Evolutionary conservation across 495 filamentous ascomycete species (phyloP).

Genomic region (Penicillium odoratum): DNA sequence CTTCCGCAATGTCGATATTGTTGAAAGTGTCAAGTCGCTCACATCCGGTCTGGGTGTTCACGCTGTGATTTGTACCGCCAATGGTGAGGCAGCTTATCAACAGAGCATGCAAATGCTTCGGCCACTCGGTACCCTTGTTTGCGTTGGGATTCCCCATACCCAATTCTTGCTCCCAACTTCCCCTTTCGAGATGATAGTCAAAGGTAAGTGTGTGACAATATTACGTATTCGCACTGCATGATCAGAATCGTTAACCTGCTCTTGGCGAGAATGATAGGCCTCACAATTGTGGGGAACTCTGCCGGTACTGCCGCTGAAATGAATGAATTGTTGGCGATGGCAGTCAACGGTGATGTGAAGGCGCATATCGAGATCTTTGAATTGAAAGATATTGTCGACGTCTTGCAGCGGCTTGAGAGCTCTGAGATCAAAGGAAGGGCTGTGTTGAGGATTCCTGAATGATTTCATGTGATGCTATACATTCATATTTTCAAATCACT

Average conservation of each 20-base stretch:
- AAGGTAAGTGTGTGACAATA: constrained; percentile 20
- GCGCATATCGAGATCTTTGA: constrained; percentile 43
- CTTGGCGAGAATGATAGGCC: constrained; percentile 23
- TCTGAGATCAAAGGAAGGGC: constrained; percentile 45
- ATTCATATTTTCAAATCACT: too few species aligned
- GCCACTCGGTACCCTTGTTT: constrained; percentile 42
- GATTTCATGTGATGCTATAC: too few species aligned
- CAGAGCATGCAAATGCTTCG: constrained; percentile 44
- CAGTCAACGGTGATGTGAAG: constrained; percentile 38
- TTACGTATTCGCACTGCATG: neutral
- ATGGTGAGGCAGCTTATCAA: constrained; percentile 39
- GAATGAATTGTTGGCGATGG: constrained; percentile 43
- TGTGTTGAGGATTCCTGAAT: constrained; percentile 39
- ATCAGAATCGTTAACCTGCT: neutral
- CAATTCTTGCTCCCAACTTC: constrained; percentile 40
- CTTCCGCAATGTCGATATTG: constrained; percentile 40
- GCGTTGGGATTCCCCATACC: constrained; percentile 43
- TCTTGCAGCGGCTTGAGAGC: constrained; percentile 38
- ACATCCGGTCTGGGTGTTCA: constrained; percentile 43
- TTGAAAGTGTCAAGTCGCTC: constrained; percentile 30
- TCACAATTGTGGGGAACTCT: constrained; percentile 44
- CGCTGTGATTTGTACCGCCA: constrained; percentile 46
- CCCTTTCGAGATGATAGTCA: constrained; percentile 48
- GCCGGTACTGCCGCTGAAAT: constrained; percentile 42
- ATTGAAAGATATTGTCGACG: constrained; percentile 41